phyloP scores from a whole-genome alignment of 2,329 filamentous ascomycete genomes.

The Ophiostoma sp. region DNA sequence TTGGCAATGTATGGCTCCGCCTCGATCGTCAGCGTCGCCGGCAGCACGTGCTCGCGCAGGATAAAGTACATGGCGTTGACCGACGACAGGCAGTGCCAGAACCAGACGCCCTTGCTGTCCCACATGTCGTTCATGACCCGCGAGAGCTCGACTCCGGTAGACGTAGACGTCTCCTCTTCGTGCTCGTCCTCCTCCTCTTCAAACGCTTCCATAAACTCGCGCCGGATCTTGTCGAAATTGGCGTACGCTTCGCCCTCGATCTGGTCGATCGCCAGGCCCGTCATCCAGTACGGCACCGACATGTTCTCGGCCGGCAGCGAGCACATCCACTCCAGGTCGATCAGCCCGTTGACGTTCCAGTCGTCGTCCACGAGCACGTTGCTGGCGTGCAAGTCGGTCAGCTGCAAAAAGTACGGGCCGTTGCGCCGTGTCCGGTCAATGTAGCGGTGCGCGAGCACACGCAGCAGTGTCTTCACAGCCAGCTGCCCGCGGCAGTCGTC shows the following conservation, averaged over 20 bases:
- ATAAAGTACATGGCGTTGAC: constrained; percentile 17
- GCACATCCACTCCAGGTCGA: constrained; percentile 35
- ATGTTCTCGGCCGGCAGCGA: constrained; percentile 32
- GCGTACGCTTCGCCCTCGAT: constrained; percentile 11
- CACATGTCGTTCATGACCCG: constrained; percentile 14
- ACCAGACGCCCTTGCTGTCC: constrained; percentile 16
- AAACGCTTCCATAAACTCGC: constrained; percentile 12
- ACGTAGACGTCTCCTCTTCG: neutral
- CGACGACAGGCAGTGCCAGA: constrained; percentile 16
- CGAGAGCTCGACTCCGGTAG: neutral
- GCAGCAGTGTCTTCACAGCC: constrained; percentile 26
- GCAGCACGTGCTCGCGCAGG: constrained; percentile 10
- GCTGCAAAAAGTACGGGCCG: constrained; percentile 28
- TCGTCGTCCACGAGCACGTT: constrained; percentile 35
- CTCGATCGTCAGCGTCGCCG: constrained; percentile 2
- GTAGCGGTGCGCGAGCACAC: constrained; percentile 9
- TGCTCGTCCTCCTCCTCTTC: neutral
- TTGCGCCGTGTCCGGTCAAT: neutral
- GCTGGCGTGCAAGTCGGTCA: constrained; percentile 32
- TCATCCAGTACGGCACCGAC: constrained; percentile 33
- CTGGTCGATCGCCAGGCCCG: constrained; percentile 17
- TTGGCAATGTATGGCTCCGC: constrained; percentile 10
- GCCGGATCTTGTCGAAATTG: neutral
- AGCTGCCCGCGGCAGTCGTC: constrained; percentile 32
- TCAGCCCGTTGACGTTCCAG: constrained; percentile 34